Conservation (phyloP, 202 grass and related monocot species). For the Thinopyrum obtusiflorum region DNA sequence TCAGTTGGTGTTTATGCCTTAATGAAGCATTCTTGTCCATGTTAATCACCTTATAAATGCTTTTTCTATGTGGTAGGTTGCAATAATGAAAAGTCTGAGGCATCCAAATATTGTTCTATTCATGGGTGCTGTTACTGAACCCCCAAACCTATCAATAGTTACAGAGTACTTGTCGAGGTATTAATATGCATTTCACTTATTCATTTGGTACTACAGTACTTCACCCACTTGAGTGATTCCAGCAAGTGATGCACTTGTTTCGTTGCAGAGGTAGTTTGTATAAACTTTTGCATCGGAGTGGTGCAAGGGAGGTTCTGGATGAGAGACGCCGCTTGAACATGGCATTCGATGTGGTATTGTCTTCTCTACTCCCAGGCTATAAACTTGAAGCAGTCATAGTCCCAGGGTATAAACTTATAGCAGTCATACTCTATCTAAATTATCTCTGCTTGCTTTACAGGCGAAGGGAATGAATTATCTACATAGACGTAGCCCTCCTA, state of each 20-base stretch:
- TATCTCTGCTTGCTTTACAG: slow-evolving; percentile 40
- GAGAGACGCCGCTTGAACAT: slow-evolving; percentile 91
- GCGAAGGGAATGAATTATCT: slow-evolving; percentile 99
- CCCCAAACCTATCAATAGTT: slow-evolving; percentile 83
- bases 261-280: slow-evolving; percentile 89
- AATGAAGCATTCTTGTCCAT: background rate
- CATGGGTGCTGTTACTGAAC: slow-evolving; percentile 97
- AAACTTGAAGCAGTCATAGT: background rate
- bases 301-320: slow-evolving; percentile 74
- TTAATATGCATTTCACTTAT: slow-evolving; percentile 6
- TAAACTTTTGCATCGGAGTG: slow-evolving; percentile 78
- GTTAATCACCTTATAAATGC: background rate
- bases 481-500: slow-evolving; percentile 83
- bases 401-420: background rate
- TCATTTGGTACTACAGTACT: background rate
- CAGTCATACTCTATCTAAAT: slow-evolving; percentile 18
- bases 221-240: slow-evolving; percentile 2
- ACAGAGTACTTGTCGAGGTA: slow-evolving; percentile 97
- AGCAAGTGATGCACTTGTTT: slow-evolving; percentile 17
- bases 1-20: slow-evolving; percentile 25
- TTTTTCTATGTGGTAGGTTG: slow-evolving; percentile 50
- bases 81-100: slow-evolving; percentile 95
- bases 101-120: slow-evolving; percentile 99
- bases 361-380: background rate
- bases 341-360: slow-evolving; percentile 93